Evolutionary conservation across 192 early-diverging fungal species (phyloP).

Genomic region (Backusella morwellensis): DNA sequence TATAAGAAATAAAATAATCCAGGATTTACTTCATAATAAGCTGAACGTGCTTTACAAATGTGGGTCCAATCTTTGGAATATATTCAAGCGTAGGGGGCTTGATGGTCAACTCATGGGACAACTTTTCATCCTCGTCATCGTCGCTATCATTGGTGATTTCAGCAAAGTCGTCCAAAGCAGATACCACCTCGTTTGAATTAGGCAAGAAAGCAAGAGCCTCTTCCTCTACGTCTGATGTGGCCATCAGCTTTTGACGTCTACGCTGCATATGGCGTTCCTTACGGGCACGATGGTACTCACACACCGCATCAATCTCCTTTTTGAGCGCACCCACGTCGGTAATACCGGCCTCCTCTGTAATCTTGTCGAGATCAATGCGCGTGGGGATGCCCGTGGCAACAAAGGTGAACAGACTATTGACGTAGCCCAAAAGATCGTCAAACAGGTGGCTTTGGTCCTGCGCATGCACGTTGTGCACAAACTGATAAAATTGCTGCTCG

Average conservation of each 20-base stretch:
- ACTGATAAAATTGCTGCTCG: conserved; percentile 48
- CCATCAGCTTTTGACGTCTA: conserved; percentile 32
- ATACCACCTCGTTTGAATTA: conserved; percentile 1
- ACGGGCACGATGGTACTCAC: conserved; percentile 26
- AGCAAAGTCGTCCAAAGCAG: conserved; percentile 41
- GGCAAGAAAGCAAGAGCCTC: neutral
- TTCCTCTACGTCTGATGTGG: neutral
- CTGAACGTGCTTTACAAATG: conserved; percentile 18
- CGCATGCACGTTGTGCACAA: conserved; percentile 53
- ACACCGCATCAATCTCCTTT: conserved; percentile 28
- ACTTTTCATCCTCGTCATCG: neutral
- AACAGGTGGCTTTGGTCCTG: conserved; percentile 48
- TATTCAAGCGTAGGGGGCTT: conserved; percentile 14
- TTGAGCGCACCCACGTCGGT: conserved; percentile 28
- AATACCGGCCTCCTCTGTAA: conserved; percentile 21
- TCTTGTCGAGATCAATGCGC: conserved; percentile 27
- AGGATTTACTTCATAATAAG: neutral
- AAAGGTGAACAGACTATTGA: conserved; percentile 41
- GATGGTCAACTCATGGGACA: conserved; percentile 10
- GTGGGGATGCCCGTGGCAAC: conserved; percentile 39
- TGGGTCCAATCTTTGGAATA: conserved; percentile 27
- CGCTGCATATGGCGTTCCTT: conserved; percentile 40
- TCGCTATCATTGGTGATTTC: conserved; percentile 29
- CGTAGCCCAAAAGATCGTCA: conserved; percentile 42
- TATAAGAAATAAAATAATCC: neutral